Conservation (phyloP, 2,329 filamentous ascomycete species). For the Beauveria bassiana region DNA sequence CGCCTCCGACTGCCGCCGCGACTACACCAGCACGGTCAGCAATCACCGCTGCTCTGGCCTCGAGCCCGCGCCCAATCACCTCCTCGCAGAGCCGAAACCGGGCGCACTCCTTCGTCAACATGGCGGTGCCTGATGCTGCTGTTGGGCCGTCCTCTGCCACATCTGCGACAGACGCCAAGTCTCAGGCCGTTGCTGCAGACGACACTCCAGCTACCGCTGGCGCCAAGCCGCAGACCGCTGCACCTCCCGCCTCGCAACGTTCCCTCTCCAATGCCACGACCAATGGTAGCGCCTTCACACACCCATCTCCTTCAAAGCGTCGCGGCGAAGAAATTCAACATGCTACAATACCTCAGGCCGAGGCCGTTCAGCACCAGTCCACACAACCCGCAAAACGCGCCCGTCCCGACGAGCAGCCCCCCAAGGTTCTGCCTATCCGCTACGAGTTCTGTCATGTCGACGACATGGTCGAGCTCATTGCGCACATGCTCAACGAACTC, state of each 20-base stretch:
- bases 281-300: not conserved
- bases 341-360: not conserved
- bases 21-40: not conserved
- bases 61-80: not conserved
- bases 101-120: not conserved
- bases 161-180: not conserved
- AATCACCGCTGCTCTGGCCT: not conserved
- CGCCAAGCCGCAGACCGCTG: not conserved
- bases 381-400: slow-evolving; percentile 41
- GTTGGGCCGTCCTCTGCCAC: not conserved
- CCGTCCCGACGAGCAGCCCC: slow-evolving; percentile 40
- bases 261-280: not conserved
- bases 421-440: slow-evolving; percentile 56
- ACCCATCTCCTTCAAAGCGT: slow-evolving; percentile 4
- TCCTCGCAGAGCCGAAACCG: not conserved
- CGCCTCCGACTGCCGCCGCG: not conserved
- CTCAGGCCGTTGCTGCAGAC: not conserved
- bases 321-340: slow-evolving; percentile 1
- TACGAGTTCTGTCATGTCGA: slow-evolving; percentile 80
- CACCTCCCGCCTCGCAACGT: not conserved
- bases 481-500: slow-evolving; percentile 91
- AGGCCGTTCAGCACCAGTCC: slow-evolving; percentile 12
- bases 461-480: slow-evolving; percentile 83
- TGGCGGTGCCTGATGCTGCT: not conserved
- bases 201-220: not conserved